A percentile compares a stretch with the other conserved stretches of the same genome.
phyloP scores from a whole-genome alignment of 169 alveolate species.

The Babesia sp. region DNA sequence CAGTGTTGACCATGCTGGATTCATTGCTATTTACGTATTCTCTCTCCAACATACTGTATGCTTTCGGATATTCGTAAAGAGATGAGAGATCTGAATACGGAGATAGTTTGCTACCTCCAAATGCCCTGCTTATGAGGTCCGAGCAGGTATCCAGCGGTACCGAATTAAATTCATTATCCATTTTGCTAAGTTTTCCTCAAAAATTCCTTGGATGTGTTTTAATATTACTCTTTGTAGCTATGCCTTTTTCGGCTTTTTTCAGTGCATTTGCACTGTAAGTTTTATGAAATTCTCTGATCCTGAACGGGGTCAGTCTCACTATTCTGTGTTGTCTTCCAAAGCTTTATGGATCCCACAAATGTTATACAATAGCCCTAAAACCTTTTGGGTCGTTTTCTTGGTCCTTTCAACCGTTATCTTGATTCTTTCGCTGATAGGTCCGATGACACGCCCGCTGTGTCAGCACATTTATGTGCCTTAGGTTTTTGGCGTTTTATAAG shows the following conservation, averaged over 20 bases:
- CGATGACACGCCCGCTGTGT: neutral
- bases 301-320: neutral
- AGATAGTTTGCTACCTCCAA: slow-evolving; percentile 18
- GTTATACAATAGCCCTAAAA: no score
- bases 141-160: slow-evolving; percentile 6
- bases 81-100: slow-evolving; percentile 11
- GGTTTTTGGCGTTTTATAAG: neutral
- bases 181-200: neutral
- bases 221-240: neutral
- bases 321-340: neutral
- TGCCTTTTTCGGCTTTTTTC: slow-evolving; percentile 2
- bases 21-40: neutral
- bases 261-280: neutral
- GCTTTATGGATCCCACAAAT: no score
- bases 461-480: no score
- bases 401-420: neutral
- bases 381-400: neutral
- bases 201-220: neutral
- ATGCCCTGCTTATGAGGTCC: slow-evolving; percentile 24
- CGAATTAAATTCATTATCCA: slow-evolving; percentile 2
- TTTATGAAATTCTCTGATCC: neutral
- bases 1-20: neutral
- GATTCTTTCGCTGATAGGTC: neutral
- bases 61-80: neutral
- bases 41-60: neutral